phyloP scores from a whole-genome alignment of 2,329 filamentous ascomycete genomes.

The Zymoseptoria crescenta region DNA sequence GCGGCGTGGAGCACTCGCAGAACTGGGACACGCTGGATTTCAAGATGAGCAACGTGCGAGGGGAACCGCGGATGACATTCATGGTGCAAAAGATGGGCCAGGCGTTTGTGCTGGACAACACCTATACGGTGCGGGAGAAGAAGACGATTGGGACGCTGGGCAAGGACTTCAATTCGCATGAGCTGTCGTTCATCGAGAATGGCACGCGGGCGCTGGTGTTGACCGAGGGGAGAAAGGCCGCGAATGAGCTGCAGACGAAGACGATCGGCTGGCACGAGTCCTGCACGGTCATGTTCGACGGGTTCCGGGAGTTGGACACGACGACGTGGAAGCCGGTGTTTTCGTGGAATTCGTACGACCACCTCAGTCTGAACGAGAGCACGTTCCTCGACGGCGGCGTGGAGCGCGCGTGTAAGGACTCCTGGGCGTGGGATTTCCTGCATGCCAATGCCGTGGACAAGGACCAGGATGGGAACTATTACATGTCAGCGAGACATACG shows the following conservation, averaged over 20 bases:
- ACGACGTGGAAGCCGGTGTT: constrained; percentile 27
- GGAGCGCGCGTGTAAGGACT: constrained; percentile 3
- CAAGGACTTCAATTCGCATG: constrained; percentile 13
- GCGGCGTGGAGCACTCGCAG: constrained; percentile 7
- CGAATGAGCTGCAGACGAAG: constrained; percentile 5
- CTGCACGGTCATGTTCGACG: constrained; percentile 21
- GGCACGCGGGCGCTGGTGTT: constrained; percentile 10
- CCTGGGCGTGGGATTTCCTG: constrained; percentile 12
- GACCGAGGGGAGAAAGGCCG: constrained; percentile 3
- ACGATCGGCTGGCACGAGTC: constrained; percentile 6
- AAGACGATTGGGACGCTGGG: constrained; percentile 9
- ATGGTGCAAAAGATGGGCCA: constrained; percentile 5
- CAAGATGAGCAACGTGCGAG: constrained; percentile 10
- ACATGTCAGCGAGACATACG: constrained; percentile 45
- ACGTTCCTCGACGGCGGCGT: constrained; percentile 7
- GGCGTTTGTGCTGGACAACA: constrained; percentile 9
- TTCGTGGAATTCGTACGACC: constrained; percentile 27
- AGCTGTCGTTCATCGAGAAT: constrained; percentile 12
- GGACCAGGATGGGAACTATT: constrained; percentile 39
- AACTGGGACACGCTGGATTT: constrained; percentile 13
- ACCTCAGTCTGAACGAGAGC: constrained; percentile 11
- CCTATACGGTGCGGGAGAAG: constrained; percentile 7
- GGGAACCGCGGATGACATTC: constrained; percentile 8
- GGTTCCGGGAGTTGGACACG: constrained; percentile 30
- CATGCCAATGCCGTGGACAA: constrained; percentile 40